Evolutionary conservation across 2,329 filamentous ascomycete genomes (phyloP).

Genomic region (Periconia sp.): DNA sequence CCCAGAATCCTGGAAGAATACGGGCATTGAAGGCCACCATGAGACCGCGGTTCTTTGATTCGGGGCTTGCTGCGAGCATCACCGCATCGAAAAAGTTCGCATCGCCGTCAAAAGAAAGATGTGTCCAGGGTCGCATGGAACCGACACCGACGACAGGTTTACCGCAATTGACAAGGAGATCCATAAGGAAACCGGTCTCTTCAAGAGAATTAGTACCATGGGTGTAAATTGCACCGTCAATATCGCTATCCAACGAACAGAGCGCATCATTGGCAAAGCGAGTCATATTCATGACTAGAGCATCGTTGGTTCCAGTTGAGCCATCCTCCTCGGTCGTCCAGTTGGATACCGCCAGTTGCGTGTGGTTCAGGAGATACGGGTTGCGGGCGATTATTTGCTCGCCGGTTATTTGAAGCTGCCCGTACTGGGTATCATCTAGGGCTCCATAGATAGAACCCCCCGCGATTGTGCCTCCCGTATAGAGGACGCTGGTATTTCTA

Average conservation of each 20-base stretch:
- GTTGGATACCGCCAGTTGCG: conserved; percentile 36
- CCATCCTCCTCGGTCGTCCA: conserved; percentile 24
- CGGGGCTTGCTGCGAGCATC: conserved; percentile 28
- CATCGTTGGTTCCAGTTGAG: conserved; percentile 35
- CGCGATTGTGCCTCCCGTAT: conserved; percentile 35
- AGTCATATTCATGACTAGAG: conserved; percentile 40
- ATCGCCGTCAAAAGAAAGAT: conserved; percentile 32
- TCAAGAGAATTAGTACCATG: conserved; percentile 39
- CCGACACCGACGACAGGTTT: conserved; percentile 35
- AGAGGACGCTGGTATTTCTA: conserved; percentile 22
- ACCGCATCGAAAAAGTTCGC: conserved; percentile 37
- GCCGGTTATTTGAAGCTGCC: conserved; percentile 27
- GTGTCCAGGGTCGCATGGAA: conserved; percentile 32
- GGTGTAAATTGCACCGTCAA: conserved; percentile 33
- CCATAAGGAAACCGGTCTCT: conserved; percentile 36
- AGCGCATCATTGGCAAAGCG: conserved; percentile 33
- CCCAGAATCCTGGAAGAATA: conserved; percentile 35
- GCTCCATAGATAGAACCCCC: conserved; percentile 34
- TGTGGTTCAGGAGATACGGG: conserved; percentile 34
- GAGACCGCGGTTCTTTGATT: conserved; percentile 25
- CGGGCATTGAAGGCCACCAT: conserved; percentile 37
- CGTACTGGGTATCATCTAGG: conserved; percentile 36
- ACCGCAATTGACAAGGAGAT: conserved; percentile 31
- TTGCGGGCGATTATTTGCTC: conserved; percentile 35
- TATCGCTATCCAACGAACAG: conserved; percentile 35